Evolutionary conservation across 805 yeast genomes (phyloP).

Genomic region (Danielozyma ontarioensis): DNA sequence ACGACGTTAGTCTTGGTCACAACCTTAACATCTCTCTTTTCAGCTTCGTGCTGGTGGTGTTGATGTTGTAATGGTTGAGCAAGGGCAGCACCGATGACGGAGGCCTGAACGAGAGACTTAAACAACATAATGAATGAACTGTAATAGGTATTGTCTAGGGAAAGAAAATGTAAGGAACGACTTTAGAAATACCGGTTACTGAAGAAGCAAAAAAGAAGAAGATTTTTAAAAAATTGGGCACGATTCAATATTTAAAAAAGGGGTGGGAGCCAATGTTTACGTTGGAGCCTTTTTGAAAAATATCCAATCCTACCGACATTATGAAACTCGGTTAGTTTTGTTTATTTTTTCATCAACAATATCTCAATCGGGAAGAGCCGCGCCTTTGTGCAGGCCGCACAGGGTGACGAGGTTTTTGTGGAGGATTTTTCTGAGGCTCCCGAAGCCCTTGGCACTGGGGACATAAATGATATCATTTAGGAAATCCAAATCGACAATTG

Average conservation of each 20-base stretch:
- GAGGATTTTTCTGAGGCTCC: too few species aligned
- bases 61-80: slow-evolving; percentile 60
- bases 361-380: background rate
- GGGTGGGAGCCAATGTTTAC: background rate
- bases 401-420: too few species aligned
- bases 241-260: background rate
- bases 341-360: background rate
- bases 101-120: slow-evolving; percentile 41
- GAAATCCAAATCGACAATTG: too few species aligned
- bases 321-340: background rate
- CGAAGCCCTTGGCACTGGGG: too few species aligned
- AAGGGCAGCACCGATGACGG: slow-evolving; percentile 44
- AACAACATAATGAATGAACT: slow-evolving; percentile 41
- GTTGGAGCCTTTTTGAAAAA: background rate
- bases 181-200: background rate
- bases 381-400: background rate
- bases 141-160: background rate
- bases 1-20: slow-evolving; percentile 47
- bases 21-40: slow-evolving; percentile 51
- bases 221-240: background rate
- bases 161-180: background rate
- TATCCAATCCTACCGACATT: background rate
- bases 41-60: slow-evolving; percentile 44
- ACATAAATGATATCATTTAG: too few species aligned
- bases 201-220: background rate